Evolutionary conservation across 805 yeast species (phyloP), one percentile per base, ranked within the genome.

Genomic region (Metahyphopichia silvanorum): DNA sequence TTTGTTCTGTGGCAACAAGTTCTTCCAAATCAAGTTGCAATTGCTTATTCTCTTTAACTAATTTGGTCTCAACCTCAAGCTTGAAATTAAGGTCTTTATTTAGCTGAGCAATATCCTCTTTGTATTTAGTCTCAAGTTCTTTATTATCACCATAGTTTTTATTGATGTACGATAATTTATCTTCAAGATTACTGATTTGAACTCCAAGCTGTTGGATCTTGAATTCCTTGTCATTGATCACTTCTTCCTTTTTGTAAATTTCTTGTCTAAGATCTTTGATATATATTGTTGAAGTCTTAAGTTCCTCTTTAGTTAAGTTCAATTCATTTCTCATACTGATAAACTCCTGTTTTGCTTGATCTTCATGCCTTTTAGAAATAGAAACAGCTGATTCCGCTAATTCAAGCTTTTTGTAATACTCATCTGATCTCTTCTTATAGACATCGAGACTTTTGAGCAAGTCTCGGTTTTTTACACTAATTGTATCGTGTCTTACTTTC

Each of bases 361-460:
- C 69, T 49, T 82, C 89, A 9, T 79, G 76, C 44, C 85, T 64
- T 43, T 75, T 69, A 6, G 86, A 77, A 27, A 77, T 71, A 32
- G 72, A 66, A 2, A 83, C 76, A 4, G 86, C 83, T 30, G 79
- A 69, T 50, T 89, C 96, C 2, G 93, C 89, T 31, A 76, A 72
- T 47, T 87, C 94, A 16, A 88, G 64, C 47, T 85, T 84, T 36
- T 69, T 67, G 44, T 72, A 77, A 51, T 86, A 83, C 39, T 80
- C 83, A 21, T 85, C 89, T 21, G 94, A 78, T 39, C 95, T 73
- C 12, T 66, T 57, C 49, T 79, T 82, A 57, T 84, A 87, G 20
- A 82, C 62, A 23, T 74, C 76, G 14, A 82, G 60, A 19, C 75
- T 70, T 23, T 72, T 68, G 1, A 66, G 52, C 19, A 86, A 59